Percentiles rank a stretch among this genome's conserved stretches.
Evolutionary conservation across 441 rosid species (phyloP).

Genomic region (Populus hybrid): DNA sequence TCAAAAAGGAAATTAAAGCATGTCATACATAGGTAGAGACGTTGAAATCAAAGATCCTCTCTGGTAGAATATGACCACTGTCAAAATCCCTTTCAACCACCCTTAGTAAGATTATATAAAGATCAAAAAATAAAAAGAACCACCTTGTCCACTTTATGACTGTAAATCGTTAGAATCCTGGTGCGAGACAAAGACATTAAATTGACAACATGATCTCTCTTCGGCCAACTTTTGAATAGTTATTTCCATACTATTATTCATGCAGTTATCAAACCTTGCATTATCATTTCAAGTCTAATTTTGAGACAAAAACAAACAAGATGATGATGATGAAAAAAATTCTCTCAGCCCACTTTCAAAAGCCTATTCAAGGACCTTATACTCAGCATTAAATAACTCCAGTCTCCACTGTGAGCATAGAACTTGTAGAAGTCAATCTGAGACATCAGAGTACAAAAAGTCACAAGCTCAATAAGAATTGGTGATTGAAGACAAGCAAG

Average conservation of each 20-base stretch:
- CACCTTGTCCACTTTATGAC: neutral
- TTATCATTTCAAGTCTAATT: neutral
- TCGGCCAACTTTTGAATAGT: neutral
- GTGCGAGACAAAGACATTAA: neutral
- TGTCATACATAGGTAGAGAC: no score
- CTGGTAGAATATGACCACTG: neutral
- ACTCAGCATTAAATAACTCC: neutral
- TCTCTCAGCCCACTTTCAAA: neutral
- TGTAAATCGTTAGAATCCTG: neutral
- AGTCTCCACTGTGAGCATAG: neutral
- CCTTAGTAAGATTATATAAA: neutral
- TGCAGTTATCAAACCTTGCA: neutral
- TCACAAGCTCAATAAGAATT: neutral
- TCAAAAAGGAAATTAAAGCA: no score
- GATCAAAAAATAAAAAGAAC: neutral
- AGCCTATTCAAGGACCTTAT: neutral
- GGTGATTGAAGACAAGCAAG: neutral
- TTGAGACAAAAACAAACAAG: neutral
- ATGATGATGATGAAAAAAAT: neutral
- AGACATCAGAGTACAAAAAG: neutral
- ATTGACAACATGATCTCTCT: neutral
- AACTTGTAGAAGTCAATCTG: neutral
- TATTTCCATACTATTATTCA: neutral
- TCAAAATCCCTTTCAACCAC: neutral
- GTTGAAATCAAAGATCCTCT: neutral